phyloP scores from a whole-genome alignment of 2,329 filamentous ascomycete genomes.

The Aspergillus sp. region DNA sequence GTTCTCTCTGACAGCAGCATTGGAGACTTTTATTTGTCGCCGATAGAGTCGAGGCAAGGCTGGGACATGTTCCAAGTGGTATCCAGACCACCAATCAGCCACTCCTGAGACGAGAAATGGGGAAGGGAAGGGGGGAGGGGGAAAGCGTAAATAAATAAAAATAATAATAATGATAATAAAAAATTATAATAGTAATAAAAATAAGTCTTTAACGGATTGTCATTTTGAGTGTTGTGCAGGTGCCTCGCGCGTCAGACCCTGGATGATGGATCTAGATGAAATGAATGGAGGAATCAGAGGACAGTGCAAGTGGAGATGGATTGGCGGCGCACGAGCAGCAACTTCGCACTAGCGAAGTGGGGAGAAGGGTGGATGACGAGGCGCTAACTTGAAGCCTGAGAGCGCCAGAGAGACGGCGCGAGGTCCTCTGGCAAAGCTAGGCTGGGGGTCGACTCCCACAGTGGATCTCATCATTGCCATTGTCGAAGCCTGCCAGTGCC shows the following conservation, averaged over 20 bases:
- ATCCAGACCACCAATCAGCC: constrained; percentile 23
- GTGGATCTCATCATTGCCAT: background rate
- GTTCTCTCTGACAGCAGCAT: constrained; percentile 17
- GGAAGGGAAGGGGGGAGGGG: constrained; percentile 5
- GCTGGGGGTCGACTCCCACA: background rate
- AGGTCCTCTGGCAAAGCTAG: background rate
- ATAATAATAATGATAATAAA: no score
- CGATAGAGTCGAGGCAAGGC: constrained; percentile 16
- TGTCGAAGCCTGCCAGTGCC: background rate
- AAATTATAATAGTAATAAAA: background rate
- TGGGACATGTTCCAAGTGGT: constrained; percentile 25
- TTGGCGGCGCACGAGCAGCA: constrained; percentile 38
- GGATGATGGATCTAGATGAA: constrained; percentile 38
- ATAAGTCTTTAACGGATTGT: constrained; percentile 20
- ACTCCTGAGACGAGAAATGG: constrained; percentile 22
- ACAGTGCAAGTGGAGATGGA: constrained; percentile 30
- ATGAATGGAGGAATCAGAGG: constrained; percentile 21
- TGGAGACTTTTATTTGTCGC: constrained; percentile 23
- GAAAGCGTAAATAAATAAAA: no score
- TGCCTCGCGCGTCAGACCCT: constrained; percentile 44
- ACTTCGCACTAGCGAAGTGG: constrained; percentile 20
- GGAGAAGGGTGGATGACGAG: constrained; percentile 18
- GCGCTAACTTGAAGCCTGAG: background rate
- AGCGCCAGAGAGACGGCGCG: background rate
- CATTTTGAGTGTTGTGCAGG: constrained; percentile 44